Conservation (phyloP, 495 filamentous ascomycete species). For the Aspergillus nanangensis region DNA sequence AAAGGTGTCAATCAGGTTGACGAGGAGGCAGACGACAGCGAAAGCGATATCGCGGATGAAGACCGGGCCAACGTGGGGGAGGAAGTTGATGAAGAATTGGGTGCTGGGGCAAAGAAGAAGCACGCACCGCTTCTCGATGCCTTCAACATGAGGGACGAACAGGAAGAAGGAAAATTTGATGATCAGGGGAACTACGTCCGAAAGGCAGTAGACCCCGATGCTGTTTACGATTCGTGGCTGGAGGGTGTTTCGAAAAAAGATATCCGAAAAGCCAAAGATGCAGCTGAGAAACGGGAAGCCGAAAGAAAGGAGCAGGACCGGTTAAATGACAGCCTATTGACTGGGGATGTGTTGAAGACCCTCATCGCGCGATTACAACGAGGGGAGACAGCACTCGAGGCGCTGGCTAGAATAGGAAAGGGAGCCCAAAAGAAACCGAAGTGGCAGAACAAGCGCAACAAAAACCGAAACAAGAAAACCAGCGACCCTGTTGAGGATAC, state of each 20-base stretch:
- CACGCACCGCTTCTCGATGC: slow-evolving; percentile 95
- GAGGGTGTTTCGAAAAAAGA: slow-evolving; percentile 91
- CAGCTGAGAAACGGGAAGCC: slow-evolving; percentile 79
- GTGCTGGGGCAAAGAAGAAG: slow-evolving; percentile 83
- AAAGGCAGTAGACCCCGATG: slow-evolving; percentile 85
- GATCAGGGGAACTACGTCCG: slow-evolving; percentile 85
- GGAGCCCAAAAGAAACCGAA: slow-evolving; percentile 56
- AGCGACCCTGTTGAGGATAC: slow-evolving; percentile 39
- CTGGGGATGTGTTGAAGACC: slow-evolving; percentile 64
- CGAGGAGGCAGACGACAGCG: slow-evolving; percentile 48
- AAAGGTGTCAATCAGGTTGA: slow-evolving; percentile 36
- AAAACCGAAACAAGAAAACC: slow-evolving; percentile 56
- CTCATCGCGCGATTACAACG: slow-evolving; percentile 71
- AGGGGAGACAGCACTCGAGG: slow-evolving; percentile 86
- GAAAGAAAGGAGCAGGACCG: slow-evolving; percentile 64
- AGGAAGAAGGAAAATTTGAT: slow-evolving; percentile 92
- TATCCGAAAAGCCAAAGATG: slow-evolving; percentile 81
- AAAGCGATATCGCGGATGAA: slow-evolving; percentile 69
- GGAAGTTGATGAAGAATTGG: slow-evolving; percentile 80
- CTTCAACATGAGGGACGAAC: slow-evolving; percentile 88
- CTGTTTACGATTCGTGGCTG: slow-evolving; percentile 87
- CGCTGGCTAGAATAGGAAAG: slow-evolving; percentile 75
- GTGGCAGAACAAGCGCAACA: slow-evolving; percentile 57
- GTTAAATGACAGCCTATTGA: slow-evolving; percentile 68
- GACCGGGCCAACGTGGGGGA: slow-evolving; percentile 64